A percentile compares a stretch with the other conserved stretches of the same genome.
These are phyloP conservation scores for Endoconidiophora polonica DNA, from an alignment of 2,329 filamentous ascomycete genomes.

Conservation along the genomic window DNA sequence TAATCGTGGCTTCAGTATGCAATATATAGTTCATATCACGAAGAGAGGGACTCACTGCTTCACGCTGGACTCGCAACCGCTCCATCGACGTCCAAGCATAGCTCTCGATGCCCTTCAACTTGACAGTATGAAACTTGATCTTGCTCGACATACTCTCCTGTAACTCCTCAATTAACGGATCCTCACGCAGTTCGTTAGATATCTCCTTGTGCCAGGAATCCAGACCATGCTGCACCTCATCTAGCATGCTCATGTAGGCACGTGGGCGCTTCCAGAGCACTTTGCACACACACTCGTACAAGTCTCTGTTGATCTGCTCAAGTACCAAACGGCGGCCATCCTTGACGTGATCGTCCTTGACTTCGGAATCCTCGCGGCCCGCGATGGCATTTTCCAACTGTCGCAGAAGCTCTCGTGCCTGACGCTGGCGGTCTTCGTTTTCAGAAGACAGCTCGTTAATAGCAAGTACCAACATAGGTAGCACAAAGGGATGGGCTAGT, in stretches of 20 bases:
- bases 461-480: conserved; percentile 42
- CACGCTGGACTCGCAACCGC: conserved; percentile 42
- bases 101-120: conserved; percentile 44
- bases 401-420: conserved; percentile 45
- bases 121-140: conserved; percentile 43
- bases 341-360: conserved; percentile 37
- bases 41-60: conserved; percentile 31
- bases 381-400: conserved; percentile 43
- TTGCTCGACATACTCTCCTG: conserved; percentile 36
- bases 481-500: conserved; percentile 39
- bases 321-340: conserved; percentile 33
- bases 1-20: background rate
- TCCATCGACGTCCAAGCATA: conserved; percentile 47
- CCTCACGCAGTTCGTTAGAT: conserved; percentile 11
- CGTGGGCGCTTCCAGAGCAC: conserved; percentile 47
- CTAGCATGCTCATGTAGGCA: conserved; percentile 38
- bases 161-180: conserved; percentile 16
- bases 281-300: conserved; percentile 46
- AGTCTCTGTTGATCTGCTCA: conserved; percentile 42
- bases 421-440: conserved; percentile 44
- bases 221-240: conserved; percentile 33
- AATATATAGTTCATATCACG: background rate
- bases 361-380: conserved; percentile 42
- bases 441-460: conserved; percentile 38
- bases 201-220: conserved; percentile 22